Percentiles rank a stretch among this genome's conserved stretches.
phyloP scores from a whole-genome alignment of 148 eudicot genomes.

The Rhododendron griersonianum region DNA sequence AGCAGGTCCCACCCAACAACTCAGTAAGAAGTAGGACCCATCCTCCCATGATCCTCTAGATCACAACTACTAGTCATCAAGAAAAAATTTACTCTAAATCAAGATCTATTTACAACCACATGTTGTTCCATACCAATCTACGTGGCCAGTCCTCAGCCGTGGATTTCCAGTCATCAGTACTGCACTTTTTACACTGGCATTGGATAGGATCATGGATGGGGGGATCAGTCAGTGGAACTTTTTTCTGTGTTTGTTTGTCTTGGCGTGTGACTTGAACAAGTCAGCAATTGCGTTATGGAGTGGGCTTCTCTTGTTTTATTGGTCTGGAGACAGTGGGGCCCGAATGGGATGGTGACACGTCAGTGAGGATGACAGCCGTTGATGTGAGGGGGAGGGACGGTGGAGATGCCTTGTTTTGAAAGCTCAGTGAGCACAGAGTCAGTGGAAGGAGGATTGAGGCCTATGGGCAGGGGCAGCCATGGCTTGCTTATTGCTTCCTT shows the following conservation, averaged over 20 bases:
- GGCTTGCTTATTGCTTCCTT: slow-evolving; percentile 92
- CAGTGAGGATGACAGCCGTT: slow-evolving; percentile 28
- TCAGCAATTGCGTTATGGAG: neutral
- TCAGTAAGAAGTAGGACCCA: neutral
- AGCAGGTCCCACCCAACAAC: neutral
- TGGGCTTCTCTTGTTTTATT: neutral
- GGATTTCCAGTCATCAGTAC: neutral
- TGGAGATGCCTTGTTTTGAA: slow-evolving; percentile 63
- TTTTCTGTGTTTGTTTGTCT: slow-evolving; percentile 3
- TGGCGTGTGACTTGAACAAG: neutral
- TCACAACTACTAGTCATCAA: neutral
- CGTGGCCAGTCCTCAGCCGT: slow-evolving; percentile 27
- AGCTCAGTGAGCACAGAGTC: slow-evolving; percentile 70
- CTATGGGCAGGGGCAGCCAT: slow-evolving; percentile 76
- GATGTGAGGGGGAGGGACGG: slow-evolving; percentile 37
- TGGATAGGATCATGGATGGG: neutral
- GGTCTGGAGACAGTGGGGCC: neutral
- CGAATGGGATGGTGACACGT: slow-evolving; percentile 5
- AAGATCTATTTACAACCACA: slow-evolving; percentile 34
- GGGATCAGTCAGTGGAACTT: neutral
- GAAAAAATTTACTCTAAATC: neutral
- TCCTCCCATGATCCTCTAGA: neutral
- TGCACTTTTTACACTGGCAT: neutral
- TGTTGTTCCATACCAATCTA: slow-evolving; percentile 1
- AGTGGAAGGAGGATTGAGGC: slow-evolving; percentile 76